Evolutionary conservation across 2,329 filamentous ascomycete genomes (phyloP).

Genomic region (Lasiodiplodia hormozganensis): DNA sequence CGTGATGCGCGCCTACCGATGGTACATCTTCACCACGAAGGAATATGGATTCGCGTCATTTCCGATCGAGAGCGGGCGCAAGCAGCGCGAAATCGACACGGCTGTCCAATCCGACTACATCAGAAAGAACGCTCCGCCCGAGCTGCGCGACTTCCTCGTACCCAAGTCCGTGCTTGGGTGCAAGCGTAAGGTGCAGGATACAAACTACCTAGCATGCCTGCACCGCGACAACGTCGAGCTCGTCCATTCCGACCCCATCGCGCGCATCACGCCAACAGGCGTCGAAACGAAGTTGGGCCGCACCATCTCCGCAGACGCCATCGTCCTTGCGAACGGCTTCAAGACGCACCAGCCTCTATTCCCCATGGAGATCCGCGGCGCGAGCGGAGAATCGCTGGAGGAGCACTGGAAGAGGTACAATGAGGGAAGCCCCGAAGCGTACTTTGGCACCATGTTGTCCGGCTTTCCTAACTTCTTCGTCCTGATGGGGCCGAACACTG

Average conservation of each 20-base stretch:
- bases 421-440: slow-evolving; percentile 51
- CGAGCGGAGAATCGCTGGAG: slow-evolving; percentile 48
- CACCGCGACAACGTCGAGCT: slow-evolving; percentile 54
- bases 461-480: slow-evolving; percentile 58
- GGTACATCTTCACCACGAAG: slow-evolving; percentile 52
- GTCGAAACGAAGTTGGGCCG: slow-evolving; percentile 49
- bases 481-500: slow-evolving; percentile 54
- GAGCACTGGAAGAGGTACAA: slow-evolving; percentile 50
- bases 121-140: slow-evolving; percentile 49
- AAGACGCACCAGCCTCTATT: slow-evolving; percentile 56
- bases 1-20: slow-evolving; percentile 54
- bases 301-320: slow-evolving; percentile 26
- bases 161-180: slow-evolving; percentile 56
- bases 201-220: slow-evolving; percentile 54
- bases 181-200: slow-evolving; percentile 57
- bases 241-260: slow-evolving; percentile 47
- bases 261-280: slow-evolving; percentile 47
- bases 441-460: slow-evolving; percentile 58
- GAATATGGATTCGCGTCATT: slow-evolving; percentile 55
- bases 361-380: slow-evolving; percentile 56
- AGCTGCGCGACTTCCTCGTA: slow-evolving; percentile 54
- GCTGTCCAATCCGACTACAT: slow-evolving; percentile 53
- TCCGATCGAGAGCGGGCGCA: slow-evolving; percentile 45
- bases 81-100: slow-evolving; percentile 46
- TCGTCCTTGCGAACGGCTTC: slow-evolving; percentile 30